Percentiles rank a stretch among this genome's conserved stretches.
phyloP scores from a whole-genome alignment of 2,329 filamentous ascomycete genomes.

The Escovopsis sp. region DNA sequence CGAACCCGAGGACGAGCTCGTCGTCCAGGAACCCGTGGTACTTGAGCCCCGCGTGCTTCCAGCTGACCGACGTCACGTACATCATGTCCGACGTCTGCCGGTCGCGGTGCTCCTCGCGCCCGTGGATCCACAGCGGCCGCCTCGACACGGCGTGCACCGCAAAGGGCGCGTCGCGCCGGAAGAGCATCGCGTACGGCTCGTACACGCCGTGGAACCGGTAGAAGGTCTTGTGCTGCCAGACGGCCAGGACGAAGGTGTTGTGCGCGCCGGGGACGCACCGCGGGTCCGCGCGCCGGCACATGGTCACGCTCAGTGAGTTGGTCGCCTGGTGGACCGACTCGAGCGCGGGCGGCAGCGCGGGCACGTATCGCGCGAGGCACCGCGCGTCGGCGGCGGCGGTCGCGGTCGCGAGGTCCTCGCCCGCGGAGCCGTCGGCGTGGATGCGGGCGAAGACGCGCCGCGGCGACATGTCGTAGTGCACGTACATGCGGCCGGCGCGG shows the following conservation, averaged over 20 bases:
- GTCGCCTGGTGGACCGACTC: constrained; percentile 45
- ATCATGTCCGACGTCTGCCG: constrained; percentile 35
- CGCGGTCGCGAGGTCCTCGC: constrained; percentile 28
- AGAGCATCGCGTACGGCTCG: constrained; percentile 40
- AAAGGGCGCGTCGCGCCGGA: constrained; percentile 33
- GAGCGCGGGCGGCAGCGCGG: constrained; percentile 17
- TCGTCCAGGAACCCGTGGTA: constrained; percentile 45
- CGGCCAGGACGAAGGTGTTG: constrained; percentile 40
- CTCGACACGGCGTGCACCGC: constrained; percentile 32
- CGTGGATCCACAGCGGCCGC: constrained; percentile 41
- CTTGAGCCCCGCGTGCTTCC: constrained; percentile 30
- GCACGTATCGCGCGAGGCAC: constrained; percentile 33
- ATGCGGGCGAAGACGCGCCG: constrained; percentile 34
- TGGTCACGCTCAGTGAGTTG: constrained; percentile 40
- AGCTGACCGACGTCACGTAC: constrained; percentile 42
- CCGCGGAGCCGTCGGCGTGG: constrained; percentile 28
- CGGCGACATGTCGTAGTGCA: constrained; percentile 38
- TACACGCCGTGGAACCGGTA: constrained; percentile 35
- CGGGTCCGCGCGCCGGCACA: constrained; percentile 33
- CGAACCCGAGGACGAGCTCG: constrained; percentile 38
- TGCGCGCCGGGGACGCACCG: constrained; percentile 24
- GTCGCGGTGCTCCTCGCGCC: constrained; percentile 22
- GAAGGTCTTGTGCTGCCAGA: constrained; percentile 41
- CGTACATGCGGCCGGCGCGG: constrained; percentile 26
- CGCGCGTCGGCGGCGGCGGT: constrained; percentile 23